Base-by-base conservation (phyloP, 257 asterid genomes). In the Eustoma russellianum region DNA sequence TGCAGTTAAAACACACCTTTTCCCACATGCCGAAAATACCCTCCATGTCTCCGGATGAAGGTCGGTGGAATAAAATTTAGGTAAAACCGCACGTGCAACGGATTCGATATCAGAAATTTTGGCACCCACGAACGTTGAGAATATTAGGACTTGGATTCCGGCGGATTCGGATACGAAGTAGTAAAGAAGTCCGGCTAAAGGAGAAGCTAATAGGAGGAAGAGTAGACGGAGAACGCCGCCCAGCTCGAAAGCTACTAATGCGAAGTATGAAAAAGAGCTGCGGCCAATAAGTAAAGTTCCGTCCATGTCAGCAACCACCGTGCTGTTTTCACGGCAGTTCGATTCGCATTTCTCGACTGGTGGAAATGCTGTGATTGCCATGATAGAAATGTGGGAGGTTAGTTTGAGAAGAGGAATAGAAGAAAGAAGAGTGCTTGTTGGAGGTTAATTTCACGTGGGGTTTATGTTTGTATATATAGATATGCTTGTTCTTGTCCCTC, bases 261-360 rank as follows among this genome's bases (percentile, higher is more conserved):
- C 83, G 1, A 79, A 82, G 18, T 76, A 79, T 0, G 91, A 82
- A 12, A 82, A 82, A 0, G 91, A 82, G 55, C 82, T 79, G 3
- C 83, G 60, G 0, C 82, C 86, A 18, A 74, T 63, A 2, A 82
- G 68, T 54, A 82, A 45, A 0, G 91, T 82, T 14, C 91, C 91
- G 34, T 82, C 86, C 83, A 82, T 65, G 63, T 76, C 86, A 0
- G 91, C 91, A 5, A 82, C 83, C 19, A 76, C 83, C 0, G 79
- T 67, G n/a, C 74, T 71, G 51, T 74, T 81, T 61, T 79, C 81
- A 0, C 85, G 72, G 4, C 83, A 79, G 3, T 60, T 72, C 2
- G 83, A 80, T 10, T 67, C 38, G 57, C 95, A 85, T 50, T 60
- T 50, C 6, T 72, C 71, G 5, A 82, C 76, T 0, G 56, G 43